phyloP scores from a whole-genome alignment of 2,329 filamentous ascomycete genomes.

The Periconia sp. region DNA sequence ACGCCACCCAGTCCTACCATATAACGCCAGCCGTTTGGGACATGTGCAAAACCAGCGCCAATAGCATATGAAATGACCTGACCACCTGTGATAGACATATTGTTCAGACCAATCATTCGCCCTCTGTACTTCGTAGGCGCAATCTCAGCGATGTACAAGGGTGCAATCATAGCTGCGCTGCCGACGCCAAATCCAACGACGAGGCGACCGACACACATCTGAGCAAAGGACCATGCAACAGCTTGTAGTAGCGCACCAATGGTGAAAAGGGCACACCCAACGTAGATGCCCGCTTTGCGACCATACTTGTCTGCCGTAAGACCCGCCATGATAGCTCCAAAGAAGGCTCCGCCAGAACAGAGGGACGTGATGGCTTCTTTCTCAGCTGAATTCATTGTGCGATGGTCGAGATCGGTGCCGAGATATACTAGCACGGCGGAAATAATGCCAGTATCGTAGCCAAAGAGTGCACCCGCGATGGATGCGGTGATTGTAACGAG shows the following conservation, averaged over 20 bases:
- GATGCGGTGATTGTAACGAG: constrained; percentile 16
- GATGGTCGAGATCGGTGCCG: constrained; percentile 45
- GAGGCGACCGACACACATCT: constrained; percentile 54
- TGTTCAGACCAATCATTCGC: constrained; percentile 57
- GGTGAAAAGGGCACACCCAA: constrained; percentile 48
- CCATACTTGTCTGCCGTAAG: constrained; percentile 44
- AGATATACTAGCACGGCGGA: constrained; percentile 54
- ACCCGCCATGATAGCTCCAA: constrained; percentile 47
- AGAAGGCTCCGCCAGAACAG: constrained; percentile 56
- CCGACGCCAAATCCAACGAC: constrained; percentile 60
- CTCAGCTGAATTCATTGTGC: constrained; percentile 49
- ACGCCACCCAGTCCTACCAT: constrained; percentile 41
- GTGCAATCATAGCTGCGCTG: constrained; percentile 56
- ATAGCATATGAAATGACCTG: constrained; percentile 38
- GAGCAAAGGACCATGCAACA: constrained; percentile 46
- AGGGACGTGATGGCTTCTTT: constrained; percentile 61
- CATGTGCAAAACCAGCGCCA: constrained; percentile 40
- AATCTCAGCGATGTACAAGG: constrained; percentile 58
- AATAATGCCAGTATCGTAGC: constrained; percentile 56
- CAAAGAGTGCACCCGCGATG: constrained; percentile 39
- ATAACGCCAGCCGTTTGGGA: constrained; percentile 54
- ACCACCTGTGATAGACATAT: constrained; percentile 48
- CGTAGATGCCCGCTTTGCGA: constrained; percentile 48
- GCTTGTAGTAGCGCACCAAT: constrained; percentile 37
- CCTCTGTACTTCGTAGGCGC: constrained; percentile 58